A percentile compares a stretch with the other conserved stretches of the same genome.
These are phyloP conservation scores for Hydnomerulius pinastri DNA, from an alignment of 768 basidiomycete genomes.

Conservation along the genomic window DNA sequence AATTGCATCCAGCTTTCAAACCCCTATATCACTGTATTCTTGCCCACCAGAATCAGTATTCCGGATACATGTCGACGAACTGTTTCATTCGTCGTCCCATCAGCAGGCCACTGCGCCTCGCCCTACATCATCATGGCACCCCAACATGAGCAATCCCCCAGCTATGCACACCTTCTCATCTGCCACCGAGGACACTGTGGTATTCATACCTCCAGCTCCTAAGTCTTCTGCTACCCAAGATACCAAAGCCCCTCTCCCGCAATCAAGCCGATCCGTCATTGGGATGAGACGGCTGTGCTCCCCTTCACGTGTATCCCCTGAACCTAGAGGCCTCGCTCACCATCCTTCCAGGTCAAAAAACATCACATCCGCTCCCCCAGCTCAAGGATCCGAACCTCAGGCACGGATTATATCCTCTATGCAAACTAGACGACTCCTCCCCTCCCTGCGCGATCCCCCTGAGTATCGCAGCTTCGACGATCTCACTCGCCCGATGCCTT, in stretches of 20 bases:
- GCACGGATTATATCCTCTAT: too few species aligned
- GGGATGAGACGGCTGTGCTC: background rate
- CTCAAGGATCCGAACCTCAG: background rate
- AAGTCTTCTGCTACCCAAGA: background rate
- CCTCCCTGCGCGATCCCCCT: too few species aligned
- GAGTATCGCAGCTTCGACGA: too few species aligned
- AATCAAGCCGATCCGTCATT: background rate
- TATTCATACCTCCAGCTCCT: slow-evolving; percentile 21
- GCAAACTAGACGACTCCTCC: too few species aligned
- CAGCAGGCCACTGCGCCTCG: background rate
- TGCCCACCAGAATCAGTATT: slow-evolving; percentile 27
- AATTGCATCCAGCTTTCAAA: slow-evolving; percentile 6
- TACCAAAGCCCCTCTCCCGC: background rate
- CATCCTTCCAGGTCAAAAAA: background rate
- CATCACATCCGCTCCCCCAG: background rate
- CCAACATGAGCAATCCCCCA: background rate
- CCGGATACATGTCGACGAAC: slow-evolving; percentile 26
- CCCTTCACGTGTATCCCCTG: background rate
- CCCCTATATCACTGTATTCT: slow-evolving; percentile 29
- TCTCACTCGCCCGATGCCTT: too few species aligned
- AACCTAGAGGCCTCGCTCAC: background rate
- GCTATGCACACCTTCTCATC: slow-evolving; percentile 6
- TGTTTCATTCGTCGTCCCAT: slow-evolving; percentile 7
- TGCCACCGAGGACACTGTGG: slow-evolving; percentile 12
- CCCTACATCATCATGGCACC: background rate